Percentiles rank a stretch among this genome's conserved stretches.
These are phyloP conservation scores for Angophora floribunda DNA, from an alignment of 345 rosid genomes.

Conservation along the genomic window DNA sequence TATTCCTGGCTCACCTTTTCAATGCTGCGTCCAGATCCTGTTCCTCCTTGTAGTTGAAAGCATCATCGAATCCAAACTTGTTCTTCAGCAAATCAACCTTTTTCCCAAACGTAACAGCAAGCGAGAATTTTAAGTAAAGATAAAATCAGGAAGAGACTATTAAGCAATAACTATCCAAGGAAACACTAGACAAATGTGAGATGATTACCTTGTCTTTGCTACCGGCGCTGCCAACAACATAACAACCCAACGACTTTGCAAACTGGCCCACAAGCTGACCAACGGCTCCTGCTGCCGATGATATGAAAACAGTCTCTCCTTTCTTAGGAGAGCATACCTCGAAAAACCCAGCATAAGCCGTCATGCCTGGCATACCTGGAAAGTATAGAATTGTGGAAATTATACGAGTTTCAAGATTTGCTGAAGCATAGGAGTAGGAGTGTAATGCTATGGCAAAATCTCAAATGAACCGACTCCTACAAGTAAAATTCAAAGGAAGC, in stretches of 20 bases:
- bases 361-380: background rate
- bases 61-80: slow-evolving; percentile 40
- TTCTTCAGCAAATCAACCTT: slow-evolving; percentile 39
- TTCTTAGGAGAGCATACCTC: slow-evolving; percentile 1
- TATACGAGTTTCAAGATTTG: background rate
- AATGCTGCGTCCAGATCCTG: slow-evolving; percentile 16
- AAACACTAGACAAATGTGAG: background rate
- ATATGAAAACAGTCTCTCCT: background rate
- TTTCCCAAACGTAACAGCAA: background rate
- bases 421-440: background rate
- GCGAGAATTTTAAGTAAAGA: background rate
- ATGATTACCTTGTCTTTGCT: background rate
- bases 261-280: slow-evolving; percentile 1
- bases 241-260: background rate
- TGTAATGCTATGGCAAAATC: background rate
- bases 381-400: background rate
- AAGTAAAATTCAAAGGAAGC: background rate
- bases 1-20: slow-evolving; percentile 19
- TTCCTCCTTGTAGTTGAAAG: slow-evolving; percentile 56
- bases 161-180: background rate
- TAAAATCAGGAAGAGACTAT: background rate
- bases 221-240: slow-evolving; percentile 1
- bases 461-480: background rate
- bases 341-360: background rate
- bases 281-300: background rate